These are phyloP conservation scores for Halophytophthora batemanensis DNA, from an alignment of 352 stramenopile species.

Conservation along the genomic window DNA sequence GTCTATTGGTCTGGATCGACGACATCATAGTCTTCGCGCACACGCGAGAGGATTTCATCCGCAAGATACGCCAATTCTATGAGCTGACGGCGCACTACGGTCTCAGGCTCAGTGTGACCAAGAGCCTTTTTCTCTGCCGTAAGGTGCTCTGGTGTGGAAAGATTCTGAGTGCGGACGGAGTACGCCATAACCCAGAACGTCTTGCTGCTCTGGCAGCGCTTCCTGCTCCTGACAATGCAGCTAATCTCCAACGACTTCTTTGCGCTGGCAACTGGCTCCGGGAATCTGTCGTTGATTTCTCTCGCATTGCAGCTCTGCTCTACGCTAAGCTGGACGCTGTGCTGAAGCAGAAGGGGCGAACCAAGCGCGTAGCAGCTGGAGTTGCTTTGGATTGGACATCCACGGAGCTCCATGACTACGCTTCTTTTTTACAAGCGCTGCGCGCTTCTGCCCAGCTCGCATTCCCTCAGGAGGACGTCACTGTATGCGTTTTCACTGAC, in stretches of 20 bases:
- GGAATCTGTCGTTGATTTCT: conserved; percentile 12
- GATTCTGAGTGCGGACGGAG: conserved; percentile 14
- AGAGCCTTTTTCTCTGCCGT: conserved; percentile 11
- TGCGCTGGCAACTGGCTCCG: conserved; percentile 16
- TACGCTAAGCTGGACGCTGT: conserved; percentile 3
- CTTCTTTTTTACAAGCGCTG: background rate
- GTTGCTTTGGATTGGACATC: background rate
- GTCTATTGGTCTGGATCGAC: no score
- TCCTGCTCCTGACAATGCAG: conserved; percentile 2
- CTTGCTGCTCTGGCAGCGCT: conserved; percentile 7
- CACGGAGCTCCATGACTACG: background rate
- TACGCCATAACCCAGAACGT: conserved; percentile 9
- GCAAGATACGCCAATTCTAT: conserved; percentile 3
- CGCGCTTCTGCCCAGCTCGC: background rate
- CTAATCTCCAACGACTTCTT: conserved; percentile 13
- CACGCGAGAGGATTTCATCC: background rate
- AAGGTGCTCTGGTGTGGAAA: conserved; percentile 21
- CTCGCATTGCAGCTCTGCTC: conserved; percentile 4
- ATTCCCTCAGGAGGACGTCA: background rate
- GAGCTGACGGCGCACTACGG: background rate
- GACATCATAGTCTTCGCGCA: no score
- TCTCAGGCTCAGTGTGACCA: conserved; percentile 20
- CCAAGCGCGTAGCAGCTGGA: background rate
- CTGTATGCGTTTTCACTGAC: conserved; percentile 1
- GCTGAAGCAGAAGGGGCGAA: background rate